A percentile compares a stretch with the other conserved stretches of the same genome.
phyloP scores from a whole-genome alignment of 2,329 filamentous ascomycete species.

The Hypoxylon rubiginosum region DNA sequence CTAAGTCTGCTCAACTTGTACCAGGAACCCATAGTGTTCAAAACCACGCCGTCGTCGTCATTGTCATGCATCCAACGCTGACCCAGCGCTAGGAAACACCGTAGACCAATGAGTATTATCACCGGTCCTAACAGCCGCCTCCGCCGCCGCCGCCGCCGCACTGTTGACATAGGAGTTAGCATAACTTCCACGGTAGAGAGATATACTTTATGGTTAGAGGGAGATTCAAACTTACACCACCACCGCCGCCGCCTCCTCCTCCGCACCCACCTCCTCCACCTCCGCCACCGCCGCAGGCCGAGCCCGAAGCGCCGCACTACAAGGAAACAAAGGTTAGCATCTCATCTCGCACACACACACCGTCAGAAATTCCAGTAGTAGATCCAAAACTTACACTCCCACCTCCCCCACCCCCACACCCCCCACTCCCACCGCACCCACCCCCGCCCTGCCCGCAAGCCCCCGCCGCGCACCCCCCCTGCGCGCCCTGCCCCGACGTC shows the following conservation, averaged over 20 bases:
- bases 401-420: conserved; percentile 51
- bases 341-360: neutral
- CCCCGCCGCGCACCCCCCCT: conserved; percentile 49
- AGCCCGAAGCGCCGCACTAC: conserved; percentile 43
- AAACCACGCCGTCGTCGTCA: neutral
- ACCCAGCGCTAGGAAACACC: neutral
- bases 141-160: conserved; percentile 43
- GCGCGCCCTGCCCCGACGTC: conserved; percentile 52
- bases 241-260: conserved; percentile 34
- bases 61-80: neutral
- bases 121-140: conserved; percentile 28
- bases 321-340: neutral
- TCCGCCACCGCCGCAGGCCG: conserved; percentile 49
- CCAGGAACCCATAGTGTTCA: neutral
- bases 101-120: neutral
- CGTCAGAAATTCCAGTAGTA: neutral
- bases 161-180: conserved; percentile 23
- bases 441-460: conserved; percentile 54
- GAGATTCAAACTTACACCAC: conserved; percentile 38
- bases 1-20: neutral
- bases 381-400: conserved; percentile 28
- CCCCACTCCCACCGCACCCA: conserved; percentile 46
- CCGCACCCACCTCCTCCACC: conserved; percentile 44
- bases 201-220: too few species aligned
- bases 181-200: neutral